Percentiles rank a stretch among this genome's conserved stretches.
Evolutionary conservation across 208 protist genomes (phyloP).

Genomic region (Leishmania mexicana): DNA sequence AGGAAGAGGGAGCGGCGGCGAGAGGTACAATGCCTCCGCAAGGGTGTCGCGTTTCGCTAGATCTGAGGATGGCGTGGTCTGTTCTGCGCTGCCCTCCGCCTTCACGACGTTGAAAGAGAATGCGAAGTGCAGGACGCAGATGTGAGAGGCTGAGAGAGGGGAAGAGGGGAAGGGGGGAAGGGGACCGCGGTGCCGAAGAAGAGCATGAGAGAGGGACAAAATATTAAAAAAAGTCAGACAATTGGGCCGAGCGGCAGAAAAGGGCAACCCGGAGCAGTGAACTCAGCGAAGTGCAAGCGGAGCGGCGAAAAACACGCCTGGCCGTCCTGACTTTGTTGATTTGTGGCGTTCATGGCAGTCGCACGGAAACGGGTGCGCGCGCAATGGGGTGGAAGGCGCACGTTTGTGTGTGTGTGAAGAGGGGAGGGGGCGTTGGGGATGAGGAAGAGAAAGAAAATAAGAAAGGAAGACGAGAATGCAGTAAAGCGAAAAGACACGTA

Average conservation of each 20-base stretch:
- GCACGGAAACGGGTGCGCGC: not conserved
- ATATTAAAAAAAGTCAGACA: not conserved
- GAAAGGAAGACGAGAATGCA: not conserved
- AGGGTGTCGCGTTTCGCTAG: not conserved
- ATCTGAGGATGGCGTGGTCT: constrained; percentile 1
- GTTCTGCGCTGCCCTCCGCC: constrained; percentile 1
- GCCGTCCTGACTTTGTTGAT: constrained; percentile 3
- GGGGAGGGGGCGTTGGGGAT: not conserved
- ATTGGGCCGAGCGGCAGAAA: not conserved
- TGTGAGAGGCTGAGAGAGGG: constrained; percentile 3
- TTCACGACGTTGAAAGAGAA: constrained; percentile 9
- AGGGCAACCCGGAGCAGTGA: not conserved
- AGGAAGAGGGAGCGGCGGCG: not conserved
- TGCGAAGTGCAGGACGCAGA: constrained; percentile 13
- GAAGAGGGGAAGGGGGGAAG: not conserved
- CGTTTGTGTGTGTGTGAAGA: not conserved
- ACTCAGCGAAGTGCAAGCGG: constrained; percentile 1
- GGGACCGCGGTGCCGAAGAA: not conserved
- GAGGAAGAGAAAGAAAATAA: not conserved
- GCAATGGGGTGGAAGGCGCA: not conserved
- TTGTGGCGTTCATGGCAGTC: not conserved
- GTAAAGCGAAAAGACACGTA: not conserved
- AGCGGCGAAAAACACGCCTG: not conserved
- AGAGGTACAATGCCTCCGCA: not conserved
- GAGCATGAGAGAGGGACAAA: not conserved